Evolutionary conservation across 805 yeast species (phyloP).

Genomic region (Ogataea methylovora): DNA sequence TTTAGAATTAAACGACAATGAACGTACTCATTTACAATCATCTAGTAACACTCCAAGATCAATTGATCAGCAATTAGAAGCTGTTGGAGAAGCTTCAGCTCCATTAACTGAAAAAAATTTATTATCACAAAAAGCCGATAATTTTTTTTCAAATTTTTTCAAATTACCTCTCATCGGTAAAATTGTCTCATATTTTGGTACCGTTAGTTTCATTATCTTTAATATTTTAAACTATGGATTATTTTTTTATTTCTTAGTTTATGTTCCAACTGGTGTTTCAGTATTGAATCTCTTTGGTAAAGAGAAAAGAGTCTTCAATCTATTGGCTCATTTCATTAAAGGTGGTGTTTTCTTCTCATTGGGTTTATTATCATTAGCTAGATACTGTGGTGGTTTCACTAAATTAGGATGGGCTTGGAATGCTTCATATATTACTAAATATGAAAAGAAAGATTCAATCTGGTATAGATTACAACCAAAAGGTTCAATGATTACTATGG

Average conservation of each 20-base stretch:
- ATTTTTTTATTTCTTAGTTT: conserved; percentile 49
- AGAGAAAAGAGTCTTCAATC: conserved; percentile 61
- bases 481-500: conserved; percentile 62
- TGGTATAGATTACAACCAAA: conserved; percentile 34
- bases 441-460: conserved; percentile 15
- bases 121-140: conserved; percentile 22
- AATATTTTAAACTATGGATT: conserved; percentile 55
- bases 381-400: conserved; percentile 79
- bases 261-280: conserved; percentile 50
- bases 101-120: conserved; percentile 1
- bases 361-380: conserved; percentile 75
- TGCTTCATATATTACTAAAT: conserved; percentile 20
- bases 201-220: conserved; percentile 32
- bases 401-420: conserved; percentile 93
- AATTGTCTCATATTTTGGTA: conserved; percentile 16
- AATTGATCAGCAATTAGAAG: no score
- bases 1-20: conserved; percentile 11
- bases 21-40: background rate
- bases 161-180: conserved; percentile 15
- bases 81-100: conserved; percentile 3
- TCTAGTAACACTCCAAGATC: no score
- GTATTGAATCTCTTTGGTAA: conserved; percentile 65
- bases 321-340: conserved; percentile 92
- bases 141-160: conserved; percentile 27
- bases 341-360: conserved; percentile 81